Conservation (phyloP, 129 eudicot species). For the Centrapalus pauciflorus region DNA sequence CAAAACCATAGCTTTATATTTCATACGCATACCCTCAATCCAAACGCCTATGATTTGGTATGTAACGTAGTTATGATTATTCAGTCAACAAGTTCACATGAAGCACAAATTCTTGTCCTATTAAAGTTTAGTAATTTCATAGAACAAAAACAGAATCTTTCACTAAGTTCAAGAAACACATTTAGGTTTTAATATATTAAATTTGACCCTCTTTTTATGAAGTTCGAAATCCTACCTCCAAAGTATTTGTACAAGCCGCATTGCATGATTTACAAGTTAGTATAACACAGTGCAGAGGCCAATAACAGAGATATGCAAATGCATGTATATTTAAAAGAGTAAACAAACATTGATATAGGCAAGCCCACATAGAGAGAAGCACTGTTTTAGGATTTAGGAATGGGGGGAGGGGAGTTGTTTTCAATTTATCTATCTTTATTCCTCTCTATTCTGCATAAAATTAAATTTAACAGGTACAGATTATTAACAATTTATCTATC, state of each 20-base stretch:
- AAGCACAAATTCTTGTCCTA: constrained; percentile 4
- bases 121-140: background rate
- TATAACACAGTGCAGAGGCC: background rate
- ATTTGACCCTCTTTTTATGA: background rate
- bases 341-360: background rate
- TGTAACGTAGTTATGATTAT: background rate
- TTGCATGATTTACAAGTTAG: constrained; percentile 1
- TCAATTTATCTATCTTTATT: too few relatives aligned
- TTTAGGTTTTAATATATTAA: background rate
- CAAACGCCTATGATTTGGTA: too few relatives aligned
- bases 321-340: background rate
- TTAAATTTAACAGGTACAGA: too few relatives aligned
- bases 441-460: too few relatives aligned
- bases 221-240: background rate
- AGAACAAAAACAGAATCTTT: constrained; percentile 20
- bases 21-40: too few relatives aligned
- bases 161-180: constrained; percentile 15
- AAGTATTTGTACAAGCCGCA: background rate
- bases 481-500: too few relatives aligned
- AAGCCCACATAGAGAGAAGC: constrained; percentile 1
- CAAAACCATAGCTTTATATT: too few relatives aligned
- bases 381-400: constrained; percentile 27
- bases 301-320: constrained; percentile 9
- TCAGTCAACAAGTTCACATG: constrained; percentile 15
- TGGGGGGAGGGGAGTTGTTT: constrained; percentile 45